These are phyloP conservation scores for Melastoma malabathricum DNA, from an alignment of 345 rosid species.

Conservation along the genomic window DNA sequence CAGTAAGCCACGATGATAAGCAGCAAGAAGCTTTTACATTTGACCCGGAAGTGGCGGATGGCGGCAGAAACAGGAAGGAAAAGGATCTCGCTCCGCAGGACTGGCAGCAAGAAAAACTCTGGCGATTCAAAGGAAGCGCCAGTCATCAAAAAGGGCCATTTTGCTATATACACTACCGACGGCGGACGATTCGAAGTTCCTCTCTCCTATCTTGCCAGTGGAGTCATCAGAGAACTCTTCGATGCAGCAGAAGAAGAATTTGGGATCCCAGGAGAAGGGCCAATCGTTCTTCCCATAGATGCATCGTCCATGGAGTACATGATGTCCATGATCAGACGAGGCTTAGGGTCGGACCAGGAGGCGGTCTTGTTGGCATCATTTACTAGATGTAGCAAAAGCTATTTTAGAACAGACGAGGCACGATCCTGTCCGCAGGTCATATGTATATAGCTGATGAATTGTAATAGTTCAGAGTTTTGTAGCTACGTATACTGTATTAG, in stretches of 20 bases:
- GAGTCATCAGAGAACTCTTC: not conserved
- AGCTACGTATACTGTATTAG: too few species aligned
- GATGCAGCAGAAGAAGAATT: slow-evolving; percentile 5
- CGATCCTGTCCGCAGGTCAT: too few species aligned
- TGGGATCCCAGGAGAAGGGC: not conserved
- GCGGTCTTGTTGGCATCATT: too few species aligned
- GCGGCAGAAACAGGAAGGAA: not conserved
- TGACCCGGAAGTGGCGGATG: slow-evolving; percentile 17
- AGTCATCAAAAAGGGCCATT: slow-evolving; percentile 8
- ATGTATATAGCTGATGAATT: too few species aligned
- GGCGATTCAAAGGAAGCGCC: not conserved
- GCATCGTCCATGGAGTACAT: not conserved
- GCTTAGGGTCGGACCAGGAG: not conserved
- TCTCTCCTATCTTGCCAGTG: slow-evolving; percentile 5
- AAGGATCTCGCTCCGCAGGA: slow-evolving; percentile 2
- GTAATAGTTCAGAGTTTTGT: too few species aligned
- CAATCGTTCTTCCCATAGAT: not conserved
- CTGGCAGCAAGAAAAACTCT: not conserved
- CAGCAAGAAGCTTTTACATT: slow-evolving; percentile 6
- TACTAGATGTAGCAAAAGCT: too few species aligned
- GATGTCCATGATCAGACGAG: not conserved
- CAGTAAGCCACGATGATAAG: not conserved
- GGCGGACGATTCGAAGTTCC: slow-evolving; percentile 9
- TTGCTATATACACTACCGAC: slow-evolving; percentile 13
- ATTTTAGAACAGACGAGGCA: too few species aligned